A percentile compares a stretch with the other conserved stretches of the same genome.
Evolutionary conservation across 2,329 filamentous ascomycete species (phyloP).

Genomic region (Cordyceps tenuipes): DNA sequence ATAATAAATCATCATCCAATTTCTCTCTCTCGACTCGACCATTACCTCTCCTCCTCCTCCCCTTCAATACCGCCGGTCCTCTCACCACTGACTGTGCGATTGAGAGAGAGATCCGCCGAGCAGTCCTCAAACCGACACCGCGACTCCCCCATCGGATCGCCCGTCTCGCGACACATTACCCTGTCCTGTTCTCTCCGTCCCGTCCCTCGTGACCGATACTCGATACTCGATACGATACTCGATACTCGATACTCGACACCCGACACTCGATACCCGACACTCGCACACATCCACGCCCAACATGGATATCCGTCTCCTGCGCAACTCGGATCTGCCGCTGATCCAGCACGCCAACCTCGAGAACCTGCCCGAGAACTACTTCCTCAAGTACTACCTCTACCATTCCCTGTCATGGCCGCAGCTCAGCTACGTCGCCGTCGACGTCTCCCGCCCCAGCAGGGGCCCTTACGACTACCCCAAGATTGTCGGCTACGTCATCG

Average conservation of each 20-base stretch:
- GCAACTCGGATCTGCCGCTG: slow-evolving; percentile 74
- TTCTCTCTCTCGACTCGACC: slow-evolving; percentile 1
- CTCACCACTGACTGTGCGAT: not conserved
- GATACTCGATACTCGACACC: no score
- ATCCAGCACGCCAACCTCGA: slow-evolving; percentile 98
- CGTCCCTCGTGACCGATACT: not conserved
- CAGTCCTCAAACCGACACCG: not conserved
- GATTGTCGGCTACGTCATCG: slow-evolving; percentile 97
- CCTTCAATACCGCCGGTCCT: not conserved
- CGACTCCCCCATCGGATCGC: not conserved
- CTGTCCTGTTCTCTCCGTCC: not conserved
- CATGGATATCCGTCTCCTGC: slow-evolving; percentile 90
- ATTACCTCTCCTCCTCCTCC: not conserved
- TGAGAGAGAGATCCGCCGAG: not conserved
- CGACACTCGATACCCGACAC: no score
- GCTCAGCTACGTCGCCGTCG: slow-evolving; percentile 91
- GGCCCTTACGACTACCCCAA: slow-evolving; percentile 85
- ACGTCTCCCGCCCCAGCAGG: slow-evolving; percentile 70
- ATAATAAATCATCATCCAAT: not conserved
- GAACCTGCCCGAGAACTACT: slow-evolving; percentile 99
- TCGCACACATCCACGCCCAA: slow-evolving; percentile 15
- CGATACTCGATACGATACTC: no score
- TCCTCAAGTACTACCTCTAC: slow-evolving; percentile 99
- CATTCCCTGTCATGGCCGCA: slow-evolving; percentile 97
- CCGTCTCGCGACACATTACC: not conserved